Conservation (phyloP, 768 basidiomycete species). For the Rubroboletus satanas region DNA sequence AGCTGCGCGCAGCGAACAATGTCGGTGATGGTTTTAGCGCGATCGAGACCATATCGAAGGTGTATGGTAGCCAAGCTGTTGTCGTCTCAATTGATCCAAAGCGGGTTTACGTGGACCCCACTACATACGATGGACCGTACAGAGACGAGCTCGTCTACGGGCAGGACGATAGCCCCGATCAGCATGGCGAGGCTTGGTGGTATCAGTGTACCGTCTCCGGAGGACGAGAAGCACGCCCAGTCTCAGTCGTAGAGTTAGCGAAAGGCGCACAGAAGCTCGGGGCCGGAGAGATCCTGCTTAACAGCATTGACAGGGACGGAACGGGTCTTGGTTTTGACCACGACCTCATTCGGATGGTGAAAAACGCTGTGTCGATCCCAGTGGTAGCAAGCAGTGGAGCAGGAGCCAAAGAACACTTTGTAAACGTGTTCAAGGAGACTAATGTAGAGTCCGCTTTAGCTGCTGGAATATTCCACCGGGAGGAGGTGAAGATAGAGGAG, state of each 20-base stretch:
- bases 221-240: conserved; percentile 74
- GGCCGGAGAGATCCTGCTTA: conserved; percentile 92
- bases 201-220: conserved; percentile 98
- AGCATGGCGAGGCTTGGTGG: conserved; percentile 87
- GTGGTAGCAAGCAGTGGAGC: conserved; percentile 96
- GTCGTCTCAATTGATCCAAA: conserved; percentile 96
- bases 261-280: conserved; percentile 87
- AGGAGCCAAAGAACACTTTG: conserved; percentile 77
- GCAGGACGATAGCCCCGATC: conserved; percentile 43
- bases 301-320: conserved; percentile 96
- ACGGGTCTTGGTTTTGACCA: conserved; percentile 90
- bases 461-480: conserved; percentile 95
- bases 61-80: conserved; percentile 94
- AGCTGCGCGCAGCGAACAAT: conserved; percentile 49
- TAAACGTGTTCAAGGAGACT: conserved; percentile 78
- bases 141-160: conserved; percentile 54
- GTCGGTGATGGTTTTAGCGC: conserved; percentile 71
- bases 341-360: conserved; percentile 74
- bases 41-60: conserved; percentile 87
- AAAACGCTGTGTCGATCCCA: conserved; percentile 75
- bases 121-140: conserved; percentile 65
- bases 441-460: conserved; percentile 89
- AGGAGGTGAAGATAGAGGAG: conserved; percentile 76
- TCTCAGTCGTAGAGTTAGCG: conserved; percentile 91
- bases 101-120: conserved; percentile 70